Base-by-base conservation (phyloP, 1,139 yeast species). In the Candida sojae region DNA sequence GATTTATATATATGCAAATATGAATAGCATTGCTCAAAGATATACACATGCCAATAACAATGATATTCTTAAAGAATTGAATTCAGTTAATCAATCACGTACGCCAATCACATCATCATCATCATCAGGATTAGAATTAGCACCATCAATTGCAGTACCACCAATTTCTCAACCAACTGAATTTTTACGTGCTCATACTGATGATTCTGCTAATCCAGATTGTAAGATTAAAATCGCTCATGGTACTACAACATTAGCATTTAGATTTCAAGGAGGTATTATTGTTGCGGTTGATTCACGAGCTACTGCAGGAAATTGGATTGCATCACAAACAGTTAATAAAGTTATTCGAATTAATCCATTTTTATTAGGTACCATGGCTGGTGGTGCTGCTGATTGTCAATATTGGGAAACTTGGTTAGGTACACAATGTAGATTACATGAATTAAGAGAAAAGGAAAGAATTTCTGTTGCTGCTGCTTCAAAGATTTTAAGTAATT, bases 321-420 rank as follows among this genome's bases (percentile, higher is more conserved):
- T 95, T 61, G 99, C 98, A 12, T 91, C 98, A 26, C 98, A 92
- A 69, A 91, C 97, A 1, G 99, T 93, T 56, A 92, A 93, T 71
- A 93, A 93, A 71, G 99, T 93, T 46, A 92, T 93, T 64, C 93
- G 93, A 68, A 93, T 93, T 71, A 95, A 95, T 69, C 97, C 98
- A 46, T 88, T 88, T 64, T 73, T 93, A 57, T 79, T 93, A 60
- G 99, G 99, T 56, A 93, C 99, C 31, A 86, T 93, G 97, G 99
- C 99, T 34, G 99, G 99, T 71, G 98, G 98, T 75, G 99, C 99
- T 45, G 99, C 99, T 28, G 99, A 93, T 72, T 93, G 99, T 78
- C 99, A 95, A 70, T 95, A 79, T 70, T 93, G 99, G 99, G 98
- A 93, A 73, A 90, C 97, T 29, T 93, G 98, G 98, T 79, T 93